Conservation (phyloP, 805 yeast species). For the Yamadazyma paraphyllophila region DNA sequence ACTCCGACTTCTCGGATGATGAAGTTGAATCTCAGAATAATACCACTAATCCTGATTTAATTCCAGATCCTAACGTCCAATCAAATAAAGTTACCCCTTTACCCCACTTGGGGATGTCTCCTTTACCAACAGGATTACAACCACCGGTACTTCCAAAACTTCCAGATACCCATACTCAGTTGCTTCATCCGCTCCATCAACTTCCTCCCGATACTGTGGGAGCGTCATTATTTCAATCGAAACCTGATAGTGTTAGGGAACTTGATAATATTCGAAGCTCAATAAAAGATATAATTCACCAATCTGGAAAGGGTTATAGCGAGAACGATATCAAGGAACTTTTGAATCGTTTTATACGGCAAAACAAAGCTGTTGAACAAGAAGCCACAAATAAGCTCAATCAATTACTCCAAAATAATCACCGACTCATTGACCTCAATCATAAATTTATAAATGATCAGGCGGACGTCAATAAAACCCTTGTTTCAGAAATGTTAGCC, state of each 20-base stretch:
- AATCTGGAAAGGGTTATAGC: background rate
- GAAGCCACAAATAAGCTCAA: background rate
- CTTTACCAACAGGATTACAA: background rate
- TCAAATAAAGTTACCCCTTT: background rate
- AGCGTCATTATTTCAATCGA: background rate
- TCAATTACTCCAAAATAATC: conserved; percentile 1
- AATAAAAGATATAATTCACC: background rate
- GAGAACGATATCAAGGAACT: background rate
- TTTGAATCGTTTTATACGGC: background rate
- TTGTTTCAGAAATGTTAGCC: conserved; percentile 11
- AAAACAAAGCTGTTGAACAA: background rate
- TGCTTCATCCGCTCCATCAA: background rate
- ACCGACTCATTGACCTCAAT: conserved; percentile 7
- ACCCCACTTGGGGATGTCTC: background rate
- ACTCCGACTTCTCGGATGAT: conserved; percentile 1
- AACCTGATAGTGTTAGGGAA: background rate
- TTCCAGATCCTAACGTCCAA: background rate
- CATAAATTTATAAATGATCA: conserved; percentile 13
- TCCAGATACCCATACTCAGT: background rate
- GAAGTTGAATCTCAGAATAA: background rate
- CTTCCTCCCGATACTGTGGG: background rate
- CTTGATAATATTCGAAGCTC: background rate
- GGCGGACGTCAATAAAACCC: conserved; percentile 12
- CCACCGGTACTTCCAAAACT: background rate
- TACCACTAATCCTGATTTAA: background rate